These are phyloP conservation scores for Geoglossum glabrum DNA, from an alignment of 495 filamentous ascomycete genomes.

Conservation along the genomic window DNA sequence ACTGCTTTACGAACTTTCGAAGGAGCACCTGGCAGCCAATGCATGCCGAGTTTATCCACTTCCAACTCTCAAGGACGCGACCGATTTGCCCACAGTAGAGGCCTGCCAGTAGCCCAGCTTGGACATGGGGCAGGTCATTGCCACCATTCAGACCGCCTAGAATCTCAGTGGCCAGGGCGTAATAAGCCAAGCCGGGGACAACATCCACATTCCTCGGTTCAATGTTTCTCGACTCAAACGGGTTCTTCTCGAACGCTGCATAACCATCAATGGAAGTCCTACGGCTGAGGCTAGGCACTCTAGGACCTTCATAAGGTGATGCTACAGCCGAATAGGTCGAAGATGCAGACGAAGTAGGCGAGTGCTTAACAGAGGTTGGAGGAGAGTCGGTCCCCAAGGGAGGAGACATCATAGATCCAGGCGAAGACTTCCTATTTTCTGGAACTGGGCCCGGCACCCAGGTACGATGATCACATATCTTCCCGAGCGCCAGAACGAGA, in stretches of 20 bases:
- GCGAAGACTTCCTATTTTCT: constrained; percentile 14
- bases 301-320: constrained; percentile 5
- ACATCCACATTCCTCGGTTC: constrained; percentile 51
- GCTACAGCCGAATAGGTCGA: constrained; percentile 9
- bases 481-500: constrained; percentile 67
- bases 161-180: constrained; percentile 71
- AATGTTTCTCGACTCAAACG: constrained; percentile 33
- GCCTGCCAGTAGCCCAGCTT: constrained; percentile 70
- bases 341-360: constrained; percentile 13
- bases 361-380: constrained; percentile 9
- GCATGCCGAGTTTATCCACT: constrained; percentile 65
- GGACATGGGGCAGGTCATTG: constrained; percentile 60
- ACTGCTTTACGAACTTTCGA: constrained; percentile 37
- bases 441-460: constrained; percentile 40
- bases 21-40: constrained; percentile 57
- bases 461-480: constrained; percentile 48
- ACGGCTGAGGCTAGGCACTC: constrained; percentile 6
- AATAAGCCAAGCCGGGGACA: constrained; percentile 78
- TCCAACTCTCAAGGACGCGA: constrained; percentile 73
- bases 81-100: constrained; percentile 77
- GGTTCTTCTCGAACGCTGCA: not conserved
- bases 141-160: constrained; percentile 60
- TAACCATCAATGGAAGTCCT: constrained; percentile 4
- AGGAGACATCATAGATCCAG: not conserved
- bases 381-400: constrained; percentile 10